A percentile compares a stretch with the other conserved stretches of the same genome.
These are phyloP conservation scores for Volutella citrinella DNA, from an alignment of 2,329 filamentous ascomycete genomes.

Conservation along the genomic window DNA sequence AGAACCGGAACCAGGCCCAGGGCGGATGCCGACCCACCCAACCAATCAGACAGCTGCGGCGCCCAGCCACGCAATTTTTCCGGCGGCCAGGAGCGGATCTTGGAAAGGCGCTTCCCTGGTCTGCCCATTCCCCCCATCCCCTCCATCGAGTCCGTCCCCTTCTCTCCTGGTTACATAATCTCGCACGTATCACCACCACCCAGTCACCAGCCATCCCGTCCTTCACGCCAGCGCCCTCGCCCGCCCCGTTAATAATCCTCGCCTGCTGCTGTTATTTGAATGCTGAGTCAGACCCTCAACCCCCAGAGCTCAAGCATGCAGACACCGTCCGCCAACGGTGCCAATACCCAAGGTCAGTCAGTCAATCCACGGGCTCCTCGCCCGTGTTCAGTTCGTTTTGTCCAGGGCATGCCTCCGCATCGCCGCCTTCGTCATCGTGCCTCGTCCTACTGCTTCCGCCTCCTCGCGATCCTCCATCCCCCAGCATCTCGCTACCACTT, in stretches of 20 bases:
- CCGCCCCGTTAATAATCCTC: conserved; percentile 27
- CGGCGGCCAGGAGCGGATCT: no score
- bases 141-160: conserved; percentile 24
- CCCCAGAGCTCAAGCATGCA: conserved; percentile 29
- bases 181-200: conserved; percentile 21
- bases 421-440: conserved; percentile 3
- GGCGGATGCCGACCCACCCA: conserved; percentile 15
- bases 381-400: no score
- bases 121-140: conserved; percentile 23
- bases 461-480: conserved; percentile 10
- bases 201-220: conserved; percentile 21
- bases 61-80: not conserved
- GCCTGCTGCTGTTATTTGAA: conserved; percentile 23
- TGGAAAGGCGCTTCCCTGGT: no score
- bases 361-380: no score
- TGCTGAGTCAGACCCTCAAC: conserved; percentile 34
- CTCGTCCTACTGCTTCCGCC: conserved; percentile 1
- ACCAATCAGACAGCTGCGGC: conserved; percentile 6
- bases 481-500: no score
- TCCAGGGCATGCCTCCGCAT: no score
- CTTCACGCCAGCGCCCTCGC: conserved; percentile 26
- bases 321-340: conserved; percentile 31
- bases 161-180: conserved; percentile 28
- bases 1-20: conserved; percentile 13
- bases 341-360: conserved; percentile 31